Base-by-base conservation (phyloP, 257 asterid genomes). In the Gardenia jasminoides region DNA sequence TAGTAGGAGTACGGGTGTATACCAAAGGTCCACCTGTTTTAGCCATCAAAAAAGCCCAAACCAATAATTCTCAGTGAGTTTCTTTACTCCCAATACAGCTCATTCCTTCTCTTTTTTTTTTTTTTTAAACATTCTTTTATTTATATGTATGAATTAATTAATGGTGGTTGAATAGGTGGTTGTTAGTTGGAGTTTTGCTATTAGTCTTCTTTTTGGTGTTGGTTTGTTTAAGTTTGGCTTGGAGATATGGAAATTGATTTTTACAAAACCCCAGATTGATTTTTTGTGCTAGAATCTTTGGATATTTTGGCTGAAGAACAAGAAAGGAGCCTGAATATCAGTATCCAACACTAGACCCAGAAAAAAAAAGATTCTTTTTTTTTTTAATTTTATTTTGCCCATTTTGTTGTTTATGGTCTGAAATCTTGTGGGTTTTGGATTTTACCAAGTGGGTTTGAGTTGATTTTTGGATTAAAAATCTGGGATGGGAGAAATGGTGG, bases 201-300 rank as follows among this genome's bases (percentile, higher is more conserved):
- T 13, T 15, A 31, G 67, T 48, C 54, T 46, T 26, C 28, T 73
- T 70, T 71, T n/a, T 75, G 43, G 44, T 26, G 19, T 67, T 75
- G 59, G 46, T 83, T 81, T 77, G 82, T 70, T 73, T 70, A 81
- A 81, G 56, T 78, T 84, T 75, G 85, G 75, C 78, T n/a, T 67
- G 58, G 24, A 68, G 76, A 75, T 78, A 84, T 85, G 92, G 84
- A 76, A 83, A 76, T 87, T 78, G 77, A 75, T 50, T 84, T 81
- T 66, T 85, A 70, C 72, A 62, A 61, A 65, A 75, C 71, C 73
- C 86, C 87, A 30, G 81, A 83, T 84, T 85, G 71, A 79, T 36
- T 76, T 67, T 31, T 36, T 81, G 46, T 46, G 12, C 50, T 4
- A 36, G 7, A 39, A 10, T 75, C 72, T 20, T 66, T 44, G 22